Evolutionary conservation across 371 early-diverging fungal genomes (phyloP), one percentile per base, ranked within the genome.

Genomic region (Mortierella sp.): DNA sequence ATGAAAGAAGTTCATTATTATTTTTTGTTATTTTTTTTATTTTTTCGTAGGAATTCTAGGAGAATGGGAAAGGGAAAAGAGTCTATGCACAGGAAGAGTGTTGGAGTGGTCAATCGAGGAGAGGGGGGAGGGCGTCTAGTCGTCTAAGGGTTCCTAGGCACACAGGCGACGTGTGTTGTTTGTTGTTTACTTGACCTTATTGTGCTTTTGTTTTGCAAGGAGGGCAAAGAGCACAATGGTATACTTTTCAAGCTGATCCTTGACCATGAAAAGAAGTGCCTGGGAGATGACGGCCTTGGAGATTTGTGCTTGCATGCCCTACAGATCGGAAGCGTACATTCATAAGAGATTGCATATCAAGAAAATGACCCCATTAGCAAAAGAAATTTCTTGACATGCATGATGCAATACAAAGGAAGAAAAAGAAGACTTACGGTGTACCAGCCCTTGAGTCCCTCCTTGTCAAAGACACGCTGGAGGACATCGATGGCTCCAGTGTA

Each of bases 221-320:
- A 92, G 88, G 11, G 91, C 92, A 81, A 89, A 93, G 24, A 90
- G 86, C 26, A 94, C 70, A 19, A 93, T 83, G 16, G 94, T 94
- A 73, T 94, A 94, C 74, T 90, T 89, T 44, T 93, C 93, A 75
- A 98, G 92, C 81, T 97, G 93, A 80, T 99, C 99, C 90, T 97
- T 98, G 90, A 96, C 94, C 91, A 97, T 95, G 86, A 99, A 97
- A 75, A 99, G 89, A 73, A 99, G 91, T 13, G 99, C 98, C 88
- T 99, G 99, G 11, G 97, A 95, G 70, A 99, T 90, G 19, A 99
- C 99, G 9, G 98, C 99, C 91, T 99, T 99, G 79, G 94, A 91
- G 79, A 99, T 98, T 89, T 99, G 99, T 21, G 98, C 94, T 88
- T 96, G 93, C 97, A 99, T 97, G 52, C 99, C 99, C 95, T 95